phyloP scores from a whole-genome alignment of 345 rosid genomes.

The Barbarea vulgaris region DNA sequence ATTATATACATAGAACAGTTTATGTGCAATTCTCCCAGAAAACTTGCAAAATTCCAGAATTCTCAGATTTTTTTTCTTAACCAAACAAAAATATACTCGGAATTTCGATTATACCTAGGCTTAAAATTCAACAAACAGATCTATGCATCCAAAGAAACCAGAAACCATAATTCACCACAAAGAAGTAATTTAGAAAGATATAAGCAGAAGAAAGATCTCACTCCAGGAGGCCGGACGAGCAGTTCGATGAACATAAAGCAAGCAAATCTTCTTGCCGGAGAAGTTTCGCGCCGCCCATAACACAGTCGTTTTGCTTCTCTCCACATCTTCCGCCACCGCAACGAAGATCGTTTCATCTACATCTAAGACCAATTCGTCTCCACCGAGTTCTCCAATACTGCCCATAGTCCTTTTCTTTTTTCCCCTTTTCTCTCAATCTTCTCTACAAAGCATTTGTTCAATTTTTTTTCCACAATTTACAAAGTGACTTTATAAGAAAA shows the following conservation, averaged over 20 bases:
- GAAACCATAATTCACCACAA: conserved; percentile 22
- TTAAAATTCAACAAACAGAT: conserved; percentile 24
- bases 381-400: conserved; percentile 38
- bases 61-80: neutral
- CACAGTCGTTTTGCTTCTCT: conserved; percentile 58
- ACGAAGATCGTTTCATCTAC: conserved; percentile 71
- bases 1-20: neutral
- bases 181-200: neutral
- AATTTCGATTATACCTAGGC: conserved; percentile 12
- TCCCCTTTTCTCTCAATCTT: conserved; percentile 13
- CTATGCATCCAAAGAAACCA: neutral
- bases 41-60: neutral
- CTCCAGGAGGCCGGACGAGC: conserved; percentile 48
- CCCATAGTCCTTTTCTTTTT: conserved; percentile 52
- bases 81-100: neutral
- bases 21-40: neutral
- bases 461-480: neutral
- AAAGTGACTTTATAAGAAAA: conserved; percentile 38
- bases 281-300: conserved; percentile 73
- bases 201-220: conserved; percentile 47
- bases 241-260: conserved; percentile 77
- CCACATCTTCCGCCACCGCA: conserved; percentile 73
- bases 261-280: conserved; percentile 65
- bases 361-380: conserved; percentile 38
- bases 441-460: neutral